A percentile compares a stretch with the other conserved stretches of the same genome.
Evolutionary conservation across 768 basidiomycete genomes (phyloP).

Genomic region (Russula lepida): DNA sequence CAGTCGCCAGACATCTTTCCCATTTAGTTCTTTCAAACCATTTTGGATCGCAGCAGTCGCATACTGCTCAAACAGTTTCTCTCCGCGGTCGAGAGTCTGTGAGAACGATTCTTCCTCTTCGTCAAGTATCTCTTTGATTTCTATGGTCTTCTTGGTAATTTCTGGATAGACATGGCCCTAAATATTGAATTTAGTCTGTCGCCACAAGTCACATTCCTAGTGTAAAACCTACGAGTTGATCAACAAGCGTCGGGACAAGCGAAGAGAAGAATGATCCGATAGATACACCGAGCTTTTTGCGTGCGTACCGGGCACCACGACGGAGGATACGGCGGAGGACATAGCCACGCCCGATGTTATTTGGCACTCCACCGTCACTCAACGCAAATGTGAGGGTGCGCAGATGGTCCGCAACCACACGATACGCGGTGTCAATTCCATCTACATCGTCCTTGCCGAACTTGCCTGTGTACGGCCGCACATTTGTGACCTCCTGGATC

Average conservation of each 20-base stretch:
- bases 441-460: conserved; percentile 94
- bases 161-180: conserved; percentile 90
- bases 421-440: conserved; percentile 95
- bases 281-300: conserved; percentile 87
- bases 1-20: conserved; percentile 92
- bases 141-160: conserved; percentile 69
- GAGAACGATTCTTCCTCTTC: conserved; percentile 98
- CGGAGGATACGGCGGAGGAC: conserved; percentile 92
- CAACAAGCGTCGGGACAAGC: conserved; percentile 80
- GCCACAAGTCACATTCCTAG: neutral
- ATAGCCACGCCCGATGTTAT: conserved; percentile 94
- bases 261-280: conserved; percentile 95
- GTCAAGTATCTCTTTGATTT: conserved; percentile 90
- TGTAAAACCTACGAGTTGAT: conserved; percentile 61
- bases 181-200: conserved; percentile 5
- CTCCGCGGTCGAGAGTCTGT: conserved; percentile 93
- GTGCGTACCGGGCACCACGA: conserved; percentile 89
- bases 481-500: conserved; percentile 84
- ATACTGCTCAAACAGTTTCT: conserved; percentile 90
- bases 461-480: conserved; percentile 78
- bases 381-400: conserved; percentile 92
- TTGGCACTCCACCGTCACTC: conserved; percentile 93
- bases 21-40: conserved; percentile 60
- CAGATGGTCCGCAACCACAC: conserved; percentile 94
- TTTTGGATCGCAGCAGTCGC: conserved; percentile 56